These are phyloP conservation scores for Draba incana DNA, from an alignment of 345 rosid genomes.

Conservation along the genomic window DNA sequence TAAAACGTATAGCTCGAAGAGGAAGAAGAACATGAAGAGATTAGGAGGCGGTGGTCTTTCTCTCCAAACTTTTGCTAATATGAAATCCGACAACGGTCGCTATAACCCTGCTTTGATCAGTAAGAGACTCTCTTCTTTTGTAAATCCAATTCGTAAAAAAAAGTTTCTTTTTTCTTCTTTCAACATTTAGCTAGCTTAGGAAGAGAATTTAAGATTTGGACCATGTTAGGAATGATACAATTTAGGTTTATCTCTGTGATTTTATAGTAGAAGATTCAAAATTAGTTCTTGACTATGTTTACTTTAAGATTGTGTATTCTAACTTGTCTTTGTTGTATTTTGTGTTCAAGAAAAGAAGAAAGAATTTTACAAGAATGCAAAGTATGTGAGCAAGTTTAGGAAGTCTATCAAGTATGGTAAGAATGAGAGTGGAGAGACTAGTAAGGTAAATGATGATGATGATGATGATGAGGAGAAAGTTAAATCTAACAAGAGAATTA, in stretches of 20 bases:
- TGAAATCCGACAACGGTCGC: constrained; percentile 51
- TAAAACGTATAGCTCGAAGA: constrained; percentile 22
- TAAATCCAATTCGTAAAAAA: neutral
- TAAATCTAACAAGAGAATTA: constrained; percentile 39
- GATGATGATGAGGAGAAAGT: constrained; percentile 32
- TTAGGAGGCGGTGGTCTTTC: constrained; percentile 87
- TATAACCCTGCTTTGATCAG: constrained; percentile 76
- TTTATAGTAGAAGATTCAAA: too few species aligned
- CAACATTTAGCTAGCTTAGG: too few species aligned
- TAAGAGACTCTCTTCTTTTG: constrained; percentile 25
- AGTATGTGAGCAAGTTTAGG: constrained; percentile 69
- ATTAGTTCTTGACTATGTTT: neutral
- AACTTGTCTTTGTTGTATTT: neutral
- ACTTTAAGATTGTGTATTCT: too few species aligned
- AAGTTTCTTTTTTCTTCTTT: too few species aligned
- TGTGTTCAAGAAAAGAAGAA: constrained; percentile 61
- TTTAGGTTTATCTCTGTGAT: too few species aligned
- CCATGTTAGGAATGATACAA: too few species aligned
- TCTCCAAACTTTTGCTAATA: constrained; percentile 74
- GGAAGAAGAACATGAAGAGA: constrained; percentile 66
- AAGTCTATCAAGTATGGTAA: constrained; percentile 53
- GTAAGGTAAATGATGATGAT: constrained; percentile 35
- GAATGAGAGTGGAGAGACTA: constrained; percentile 39
- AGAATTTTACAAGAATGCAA: constrained; percentile 85
- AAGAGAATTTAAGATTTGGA: neutral